Evolutionary conservation across 495 filamentous ascomycete genomes (phyloP), one percentile per base, ranked within the genome.

Genomic region (Podospora pseudocomata): DNA sequence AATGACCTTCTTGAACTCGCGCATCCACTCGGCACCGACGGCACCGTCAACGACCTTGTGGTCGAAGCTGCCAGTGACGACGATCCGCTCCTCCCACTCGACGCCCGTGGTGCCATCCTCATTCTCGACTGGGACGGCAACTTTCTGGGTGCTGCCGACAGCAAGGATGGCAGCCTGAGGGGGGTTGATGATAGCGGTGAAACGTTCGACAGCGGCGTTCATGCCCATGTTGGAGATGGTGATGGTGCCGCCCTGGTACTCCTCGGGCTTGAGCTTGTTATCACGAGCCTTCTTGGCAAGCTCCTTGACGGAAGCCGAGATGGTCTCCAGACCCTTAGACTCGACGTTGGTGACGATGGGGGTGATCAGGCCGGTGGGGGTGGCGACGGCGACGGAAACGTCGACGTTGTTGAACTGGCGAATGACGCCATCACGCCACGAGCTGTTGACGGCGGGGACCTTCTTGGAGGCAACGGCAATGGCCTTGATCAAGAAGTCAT

Each of bases 191-290:
- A 99, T 90, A 70, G 96, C 96, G n/a, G 96, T 97, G 85, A 99
- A 99, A 72, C 92, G 88, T 77, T 97, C 93, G 70, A 99, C 88
- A 53, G 96, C 96, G 11, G 89, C 73, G 86, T 99, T 99, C 95
- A 98, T 98, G 78, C 96, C 96, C 96, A 99, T 97, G 88, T 99
- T 99, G 83, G 90, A 94, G 83, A 99, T 99, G 77, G 94, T 97
- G 83, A 99, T 96, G 72, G 93, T 97, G 78, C 96, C 96, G 58
- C 96, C 96, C 83, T 97, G 94, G 89, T 94, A 99, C 81, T 99
- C 93, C 79, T 99, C 93, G 34, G 96, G 96, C 88, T 97, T 97
- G 71, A 99, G 91, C 88, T 98, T 99, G 82, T 93, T 92, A 68
- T 98, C 96, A 62, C 91, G 86, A 56, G 95, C 96, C 78, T 93